These are phyloP conservation scores for Venustampulla echinocandica DNA, from an alignment of 495 filamentous ascomycete species.

Conservation along the genomic window DNA sequence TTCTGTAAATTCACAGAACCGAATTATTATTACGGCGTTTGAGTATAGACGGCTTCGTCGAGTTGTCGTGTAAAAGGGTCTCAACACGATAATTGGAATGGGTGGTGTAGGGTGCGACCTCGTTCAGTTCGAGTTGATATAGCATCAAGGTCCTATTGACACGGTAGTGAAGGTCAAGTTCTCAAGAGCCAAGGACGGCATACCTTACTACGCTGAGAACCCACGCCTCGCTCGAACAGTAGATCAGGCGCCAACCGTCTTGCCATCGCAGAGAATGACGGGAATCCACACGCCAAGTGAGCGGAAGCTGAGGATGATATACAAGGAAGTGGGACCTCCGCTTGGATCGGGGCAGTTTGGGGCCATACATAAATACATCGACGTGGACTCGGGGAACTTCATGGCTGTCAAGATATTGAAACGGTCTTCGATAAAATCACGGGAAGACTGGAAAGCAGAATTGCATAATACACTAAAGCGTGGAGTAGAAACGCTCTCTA, in stretches of 20 bases:
- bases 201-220: constrained; percentile 5
- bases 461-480: constrained; percentile 15
- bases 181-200: constrained; percentile 4
- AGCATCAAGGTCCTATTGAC: constrained; percentile 1
- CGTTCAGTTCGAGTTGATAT: constrained; percentile 9
- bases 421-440: constrained; percentile 13
- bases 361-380: constrained; percentile 16
- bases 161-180: neutral
- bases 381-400: constrained; percentile 21
- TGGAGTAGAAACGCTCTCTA: constrained; percentile 16
- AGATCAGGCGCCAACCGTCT: constrained; percentile 9
- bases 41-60: constrained; percentile 9
- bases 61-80: constrained; percentile 10
- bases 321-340: constrained; percentile 1
- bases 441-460: constrained; percentile 11
- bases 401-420: constrained; percentile 20
- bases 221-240: constrained; percentile 11
- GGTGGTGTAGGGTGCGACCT: constrained; percentile 12
- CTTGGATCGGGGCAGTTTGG: constrained; percentile 19
- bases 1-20: too few relatives aligned
- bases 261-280: constrained; percentile 4
- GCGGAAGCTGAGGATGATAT: constrained; percentile 13
- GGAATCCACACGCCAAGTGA: constrained; percentile 8
- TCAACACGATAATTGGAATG: constrained; percentile 16
- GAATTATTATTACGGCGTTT: too few relatives aligned